Percentiles rank a stretch among this genome's conserved stretches.
Evolutionary conservation across 2,329 filamentous ascomycete species (phyloP).

Genomic region (Penicillium sp.): DNA sequence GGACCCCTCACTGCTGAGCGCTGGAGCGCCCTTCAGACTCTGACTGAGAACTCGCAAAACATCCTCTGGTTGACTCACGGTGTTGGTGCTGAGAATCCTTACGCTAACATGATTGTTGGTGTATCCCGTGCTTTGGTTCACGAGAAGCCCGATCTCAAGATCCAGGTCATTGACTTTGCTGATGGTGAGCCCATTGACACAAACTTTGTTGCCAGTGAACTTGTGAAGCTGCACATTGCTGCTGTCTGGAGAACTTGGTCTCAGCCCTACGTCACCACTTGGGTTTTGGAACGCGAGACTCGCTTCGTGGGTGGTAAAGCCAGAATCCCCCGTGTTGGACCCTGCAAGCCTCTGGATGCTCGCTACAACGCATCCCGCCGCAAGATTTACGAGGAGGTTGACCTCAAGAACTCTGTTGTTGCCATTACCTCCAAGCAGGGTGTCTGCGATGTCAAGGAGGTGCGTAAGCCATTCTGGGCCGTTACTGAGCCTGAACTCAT

Average conservation of each 20-base stretch:
- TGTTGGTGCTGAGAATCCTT: background rate
- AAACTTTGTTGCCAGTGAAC: background rate
- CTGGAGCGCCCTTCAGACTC: background rate
- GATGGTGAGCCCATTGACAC: background rate
- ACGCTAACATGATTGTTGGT: constrained; percentile 1
- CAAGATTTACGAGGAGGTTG: background rate
- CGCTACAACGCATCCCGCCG: background rate
- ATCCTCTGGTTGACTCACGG: constrained; percentile 4
- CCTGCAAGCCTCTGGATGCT: background rate
- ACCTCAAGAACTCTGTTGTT: background rate
- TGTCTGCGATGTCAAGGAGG: background rate
- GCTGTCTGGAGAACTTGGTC: background rate
- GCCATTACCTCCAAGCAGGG: background rate
- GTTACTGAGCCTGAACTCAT: background rate
- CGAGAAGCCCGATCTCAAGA: background rate
- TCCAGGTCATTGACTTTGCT: background rate
- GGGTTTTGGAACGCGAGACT: background rate
- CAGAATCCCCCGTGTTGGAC: background rate
- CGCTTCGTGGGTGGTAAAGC: background rate
- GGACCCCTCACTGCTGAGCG: background rate
- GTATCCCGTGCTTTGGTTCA: background rate
- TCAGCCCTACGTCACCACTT: background rate
- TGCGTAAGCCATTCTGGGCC: background rate
- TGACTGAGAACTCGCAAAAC: background rate
- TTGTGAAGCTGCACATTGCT: background rate